phyloP scores from a whole-genome alignment of 768 basidiomycete genomes.

The Trichaptum fuscoviolaceum region DNA sequence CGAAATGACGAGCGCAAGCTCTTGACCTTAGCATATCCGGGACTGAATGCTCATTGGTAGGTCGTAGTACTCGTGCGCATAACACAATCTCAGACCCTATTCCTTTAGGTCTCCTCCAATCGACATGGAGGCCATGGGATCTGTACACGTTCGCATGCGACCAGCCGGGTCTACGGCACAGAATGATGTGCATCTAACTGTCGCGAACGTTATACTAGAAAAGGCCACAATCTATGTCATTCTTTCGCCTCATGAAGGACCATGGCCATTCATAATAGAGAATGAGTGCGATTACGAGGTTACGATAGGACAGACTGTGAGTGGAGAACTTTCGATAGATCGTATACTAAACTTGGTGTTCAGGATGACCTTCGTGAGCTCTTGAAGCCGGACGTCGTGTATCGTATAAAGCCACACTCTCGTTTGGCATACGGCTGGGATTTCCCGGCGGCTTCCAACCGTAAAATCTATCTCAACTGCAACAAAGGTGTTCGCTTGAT shows the following conservation, averaged over 20 bases:
- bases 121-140: conserved; percentile 87
- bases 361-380: conserved; percentile 1
- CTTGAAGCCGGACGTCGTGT: conserved; percentile 38
- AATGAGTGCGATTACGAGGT: conserved; percentile 78
- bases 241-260: conserved; percentile 56
- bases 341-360: conserved; percentile 6
- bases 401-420: conserved; percentile 53
- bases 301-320: conserved; percentile 70
- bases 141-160: conserved; percentile 66
- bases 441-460: conserved; percentile 76
- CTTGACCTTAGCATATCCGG: conserved; percentile 82
- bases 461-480: conserved; percentile 64
- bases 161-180: conserved; percentile 26
- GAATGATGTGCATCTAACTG: conserved; percentile 51
- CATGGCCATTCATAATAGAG: conserved; percentile 88
- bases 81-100: conserved; percentile 7
- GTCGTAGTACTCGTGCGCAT: conserved; percentile 14
- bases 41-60: conserved; percentile 78
- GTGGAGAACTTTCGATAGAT: conserved; percentile 10
- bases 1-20: conserved; percentile 64
- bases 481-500: conserved; percentile 60
- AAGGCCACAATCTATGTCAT: conserved; percentile 88
- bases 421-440: conserved; percentile 87
- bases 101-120: conserved; percentile 80
- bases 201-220: conserved; percentile 74